These are phyloP conservation scores for Aspergillus olivimuriae DNA, from an alignment of 495 filamentous ascomycete genomes.

Conservation along the genomic window DNA sequence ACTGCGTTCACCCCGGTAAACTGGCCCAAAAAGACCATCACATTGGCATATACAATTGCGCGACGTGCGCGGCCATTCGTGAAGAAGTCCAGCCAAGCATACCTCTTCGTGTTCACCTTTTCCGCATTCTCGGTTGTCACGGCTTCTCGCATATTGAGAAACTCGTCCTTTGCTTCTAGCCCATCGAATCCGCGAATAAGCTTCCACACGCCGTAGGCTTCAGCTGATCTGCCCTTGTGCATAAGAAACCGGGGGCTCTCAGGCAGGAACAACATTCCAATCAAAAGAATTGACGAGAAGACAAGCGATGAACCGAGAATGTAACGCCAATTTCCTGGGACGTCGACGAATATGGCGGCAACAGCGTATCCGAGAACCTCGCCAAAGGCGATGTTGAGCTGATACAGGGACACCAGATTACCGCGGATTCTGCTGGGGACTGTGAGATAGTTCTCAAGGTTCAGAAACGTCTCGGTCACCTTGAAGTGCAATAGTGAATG, in stretches of 20 bases:
- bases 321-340: constrained; percentile 56
- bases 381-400: constrained; percentile 58
- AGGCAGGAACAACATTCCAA: constrained; percentile 55
- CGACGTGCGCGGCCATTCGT: constrained; percentile 52
- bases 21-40: constrained; percentile 58
- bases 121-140: constrained; percentile 41
- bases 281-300: constrained; percentile 54
- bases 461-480: background rate
- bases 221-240: constrained; percentile 42
- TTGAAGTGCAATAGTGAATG: background rate
- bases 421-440: constrained; percentile 50
- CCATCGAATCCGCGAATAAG: constrained; percentile 48
- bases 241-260: constrained; percentile 52
- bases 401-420: constrained; percentile 56
- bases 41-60: constrained; percentile 54
- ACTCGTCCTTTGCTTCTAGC: constrained; percentile 48
- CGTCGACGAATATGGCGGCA: constrained; percentile 53
- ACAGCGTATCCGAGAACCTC: constrained; percentile 58
- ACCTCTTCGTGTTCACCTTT: constrained; percentile 33
- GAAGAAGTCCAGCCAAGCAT: constrained; percentile 57
- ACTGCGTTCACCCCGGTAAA: constrained; percentile 57
- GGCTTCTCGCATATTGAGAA: constrained; percentile 55
- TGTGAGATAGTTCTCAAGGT: too few relatives aligned
- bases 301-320: constrained; percentile 59
- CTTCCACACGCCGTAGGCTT: constrained; percentile 55